Conservation (phyloP, 441 rosid species). For the Croton setiger region DNA sequence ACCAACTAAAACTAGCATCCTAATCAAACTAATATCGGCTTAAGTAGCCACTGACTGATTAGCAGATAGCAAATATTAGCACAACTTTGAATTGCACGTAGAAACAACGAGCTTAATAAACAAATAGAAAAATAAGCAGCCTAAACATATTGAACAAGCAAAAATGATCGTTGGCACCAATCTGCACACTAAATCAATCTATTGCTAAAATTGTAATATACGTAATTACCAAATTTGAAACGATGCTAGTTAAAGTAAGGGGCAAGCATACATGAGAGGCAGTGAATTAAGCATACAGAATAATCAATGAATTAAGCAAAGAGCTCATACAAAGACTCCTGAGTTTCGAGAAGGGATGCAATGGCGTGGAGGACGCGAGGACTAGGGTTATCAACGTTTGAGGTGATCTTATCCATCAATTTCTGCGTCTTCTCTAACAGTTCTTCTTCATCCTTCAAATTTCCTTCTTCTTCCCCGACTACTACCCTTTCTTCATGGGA, state of each 20-base stretch:
- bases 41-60: not conserved
- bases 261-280: not conserved
- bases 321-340: slow-evolving; percentile 60
- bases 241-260: not conserved
- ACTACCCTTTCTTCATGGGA: slow-evolving; percentile 4
- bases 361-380: slow-evolving; percentile 75
- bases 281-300: not conserved
- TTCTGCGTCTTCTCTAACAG: slow-evolving; percentile 68
- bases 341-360: slow-evolving; percentile 68
- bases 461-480: slow-evolving; percentile 37
- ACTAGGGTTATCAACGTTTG: slow-evolving; percentile 74
- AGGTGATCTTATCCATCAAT: slow-evolving; percentile 77
- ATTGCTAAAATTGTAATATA: not conserved
- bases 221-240: not conserved
- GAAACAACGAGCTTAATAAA: not conserved
- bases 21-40: not conserved
- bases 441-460: slow-evolving; percentile 55
- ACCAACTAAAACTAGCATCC: not conserved
- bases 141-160: not conserved
- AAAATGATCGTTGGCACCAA: not conserved
- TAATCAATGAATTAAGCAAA: not conserved
- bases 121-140: not conserved
- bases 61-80: not conserved
- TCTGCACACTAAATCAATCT: not conserved
- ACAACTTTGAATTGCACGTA: not conserved